These are phyloP conservation scores for Oryza glumipatula DNA, from an alignment of 176 grass and related monocot species.

Conservation along the genomic window DNA sequence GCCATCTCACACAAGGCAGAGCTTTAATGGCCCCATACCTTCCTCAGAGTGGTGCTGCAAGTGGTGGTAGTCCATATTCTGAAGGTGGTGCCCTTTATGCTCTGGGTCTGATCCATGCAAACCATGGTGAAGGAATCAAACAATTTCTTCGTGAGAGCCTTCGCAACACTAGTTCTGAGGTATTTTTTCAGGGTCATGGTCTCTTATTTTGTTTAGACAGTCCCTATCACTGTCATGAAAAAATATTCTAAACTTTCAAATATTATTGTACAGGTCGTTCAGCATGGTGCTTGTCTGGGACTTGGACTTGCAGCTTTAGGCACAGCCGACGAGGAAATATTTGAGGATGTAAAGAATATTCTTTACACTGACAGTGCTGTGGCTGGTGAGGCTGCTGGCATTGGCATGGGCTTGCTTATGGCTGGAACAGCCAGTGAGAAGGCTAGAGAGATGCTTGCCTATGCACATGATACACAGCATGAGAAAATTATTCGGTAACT, in stretches of 20 bases:
- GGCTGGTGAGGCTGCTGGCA: slow-evolving; percentile 94
- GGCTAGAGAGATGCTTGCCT: slow-evolving; percentile 79
- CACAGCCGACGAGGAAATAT: slow-evolving; percentile 94
- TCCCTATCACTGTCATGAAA: background rate
- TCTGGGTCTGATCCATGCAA: slow-evolving; percentile 97
- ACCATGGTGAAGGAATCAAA: slow-evolving; percentile 99
- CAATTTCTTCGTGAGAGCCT: slow-evolving; percentile 96
- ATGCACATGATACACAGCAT: slow-evolving; percentile 89
- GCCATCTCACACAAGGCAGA: slow-evolving; percentile 93
- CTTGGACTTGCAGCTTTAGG: slow-evolving; percentile 92
- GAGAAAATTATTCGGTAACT: slow-evolving; percentile 82
- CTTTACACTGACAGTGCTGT: slow-evolving; percentile 95
- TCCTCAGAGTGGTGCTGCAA: slow-evolving; percentile 90
- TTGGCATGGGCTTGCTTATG: slow-evolving; percentile 87
- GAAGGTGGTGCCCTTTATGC: slow-evolving; percentile 99
- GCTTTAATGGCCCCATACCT: slow-evolving; percentile 99
- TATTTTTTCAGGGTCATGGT: slow-evolving; percentile 8
- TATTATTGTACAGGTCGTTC: slow-evolving; percentile 74
- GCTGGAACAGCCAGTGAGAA: slow-evolving; percentile 84
- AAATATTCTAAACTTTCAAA: background rate
- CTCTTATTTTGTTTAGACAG: background rate
- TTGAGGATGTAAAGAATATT: slow-evolving; percentile 89
- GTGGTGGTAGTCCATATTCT: slow-evolving; percentile 96
- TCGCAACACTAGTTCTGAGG: slow-evolving; percentile 87
- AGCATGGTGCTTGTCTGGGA: slow-evolving; percentile 96